Conservation (phyloP, 2,329 filamentous ascomycete genomes). For the Apiospora hydei region DNA sequence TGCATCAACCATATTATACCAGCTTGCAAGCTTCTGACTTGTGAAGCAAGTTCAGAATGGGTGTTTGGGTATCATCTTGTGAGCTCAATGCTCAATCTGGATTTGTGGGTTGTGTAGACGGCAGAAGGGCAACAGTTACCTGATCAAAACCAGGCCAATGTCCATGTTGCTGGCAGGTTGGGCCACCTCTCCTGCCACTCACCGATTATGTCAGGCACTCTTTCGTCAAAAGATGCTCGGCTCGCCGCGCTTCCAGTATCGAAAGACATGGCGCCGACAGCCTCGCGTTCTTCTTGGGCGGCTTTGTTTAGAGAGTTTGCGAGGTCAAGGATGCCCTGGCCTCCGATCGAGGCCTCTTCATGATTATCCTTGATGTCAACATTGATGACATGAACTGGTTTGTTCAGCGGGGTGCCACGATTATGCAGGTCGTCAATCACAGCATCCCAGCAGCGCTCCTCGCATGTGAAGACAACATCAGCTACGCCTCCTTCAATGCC, state of each 20-base stretch:
- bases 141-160: slow-evolving; percentile 86
- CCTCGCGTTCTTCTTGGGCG: slow-evolving; percentile 77
- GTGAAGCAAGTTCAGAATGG: neutral
- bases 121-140: neutral
- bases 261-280: slow-evolving; percentile 70
- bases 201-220: slow-evolving; percentile 88
- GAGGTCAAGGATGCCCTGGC: slow-evolving; percentile 89
- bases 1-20: no score
- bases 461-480: slow-evolving; percentile 95
- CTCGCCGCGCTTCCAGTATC: slow-evolving; percentile 72
- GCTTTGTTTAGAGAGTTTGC: slow-evolving; percentile 84
- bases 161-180: slow-evolving; percentile 90
- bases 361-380: slow-evolving; percentile 99
- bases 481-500: slow-evolving; percentile 90
- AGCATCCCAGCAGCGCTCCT: slow-evolving; percentile 97
- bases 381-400: slow-evolving; percentile 97
- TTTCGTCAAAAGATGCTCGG: slow-evolving; percentile 85
- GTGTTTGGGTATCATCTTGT: slow-evolving; percentile 4
- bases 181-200: slow-evolving; percentile 97
- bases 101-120: neutral
- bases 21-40: neutral
- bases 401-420: slow-evolving; percentile 84
- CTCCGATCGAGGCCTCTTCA: slow-evolving; percentile 91
- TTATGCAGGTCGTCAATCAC: slow-evolving; percentile 92
- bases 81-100: neutral